Conservation (phyloP, 306 rosid species). For the Morella rubra region DNA sequence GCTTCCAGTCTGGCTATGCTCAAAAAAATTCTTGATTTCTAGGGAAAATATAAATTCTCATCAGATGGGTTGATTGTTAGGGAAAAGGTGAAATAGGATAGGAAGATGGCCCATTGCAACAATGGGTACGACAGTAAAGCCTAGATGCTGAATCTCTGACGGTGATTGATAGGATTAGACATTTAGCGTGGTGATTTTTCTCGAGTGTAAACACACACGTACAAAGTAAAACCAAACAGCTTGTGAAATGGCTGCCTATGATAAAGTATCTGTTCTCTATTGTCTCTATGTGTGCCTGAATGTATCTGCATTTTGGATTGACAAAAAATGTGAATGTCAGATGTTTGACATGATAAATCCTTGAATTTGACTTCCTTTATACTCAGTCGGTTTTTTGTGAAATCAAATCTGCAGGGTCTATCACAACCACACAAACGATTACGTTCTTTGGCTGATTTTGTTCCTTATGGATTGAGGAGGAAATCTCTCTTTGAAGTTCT, state of each 20-base stretch:
- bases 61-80: not conserved
- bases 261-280: not conserved
- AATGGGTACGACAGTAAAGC: not conserved
- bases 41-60: not conserved
- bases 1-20: not conserved
- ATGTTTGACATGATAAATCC: not conserved
- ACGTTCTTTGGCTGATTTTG: conserved; percentile 76
- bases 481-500: conserved; percentile 76
- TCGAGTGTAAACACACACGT: not conserved
- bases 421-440: conserved; percentile 89
- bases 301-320: not conserved
- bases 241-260: conserved; percentile 1
- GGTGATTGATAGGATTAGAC: not conserved
- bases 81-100: not conserved
- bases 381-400: not conserved
- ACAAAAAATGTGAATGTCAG: not conserved
- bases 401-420: conserved; percentile 58
- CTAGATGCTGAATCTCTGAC: not conserved
- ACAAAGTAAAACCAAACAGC: not conserved
- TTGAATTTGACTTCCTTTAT: not conserved
- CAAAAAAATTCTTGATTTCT: not conserved
- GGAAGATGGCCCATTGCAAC: not conserved
- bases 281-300: not conserved
- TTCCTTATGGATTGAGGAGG: conserved; percentile 86
- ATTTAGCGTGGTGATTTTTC: not conserved